Conservation (phyloP, 2,329 filamentous ascomycete genomes). For the Chaetoscypha palmicola region DNA sequence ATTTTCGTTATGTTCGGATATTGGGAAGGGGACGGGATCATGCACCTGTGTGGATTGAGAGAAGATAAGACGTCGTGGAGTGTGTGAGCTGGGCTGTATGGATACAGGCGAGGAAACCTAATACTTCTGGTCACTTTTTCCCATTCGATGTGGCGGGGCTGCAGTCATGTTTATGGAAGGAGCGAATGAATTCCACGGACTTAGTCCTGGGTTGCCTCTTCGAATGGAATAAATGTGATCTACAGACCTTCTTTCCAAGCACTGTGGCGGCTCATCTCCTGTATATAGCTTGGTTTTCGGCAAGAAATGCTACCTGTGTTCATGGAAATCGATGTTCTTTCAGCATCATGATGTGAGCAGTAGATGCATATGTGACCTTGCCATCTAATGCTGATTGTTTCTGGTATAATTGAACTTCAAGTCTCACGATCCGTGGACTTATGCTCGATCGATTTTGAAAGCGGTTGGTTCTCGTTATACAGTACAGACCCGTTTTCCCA, state of each 20-base stretch:
- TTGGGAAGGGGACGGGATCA: constrained; percentile 3
- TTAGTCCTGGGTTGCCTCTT: too few species aligned
- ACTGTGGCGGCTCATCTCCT: constrained; percentile 12
- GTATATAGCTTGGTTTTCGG: constrained; percentile 17
- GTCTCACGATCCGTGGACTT: too few species aligned
- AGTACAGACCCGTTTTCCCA: constrained; percentile 18
- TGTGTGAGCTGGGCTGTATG: constrained; percentile 17
- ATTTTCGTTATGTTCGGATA: constrained; percentile 16
- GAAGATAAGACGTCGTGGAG: background rate
- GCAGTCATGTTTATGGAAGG: too few species aligned
- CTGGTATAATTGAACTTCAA: too few species aligned
- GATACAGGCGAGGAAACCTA: constrained; percentile 21
- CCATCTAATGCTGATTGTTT: too few species aligned
- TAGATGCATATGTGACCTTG: too few species aligned
- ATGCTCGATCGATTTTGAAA: constrained; percentile 7
- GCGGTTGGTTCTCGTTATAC: constrained; percentile 18
- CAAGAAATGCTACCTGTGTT: constrained; percentile 8
- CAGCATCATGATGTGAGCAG: too few species aligned
- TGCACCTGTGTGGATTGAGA: constrained; percentile 2
- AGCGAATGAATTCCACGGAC: too few species aligned
- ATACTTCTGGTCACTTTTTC: constrained; percentile 22
- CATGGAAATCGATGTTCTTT: too few species aligned
- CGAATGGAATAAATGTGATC: constrained; percentile 8
- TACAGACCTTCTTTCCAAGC: constrained; percentile 2
- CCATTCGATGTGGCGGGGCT: too few species aligned